Evolutionary conservation across 305 asterid species (phyloP), one percentile per base, ranked within the genome.

Genomic region (Petunia hybrid): DNA sequence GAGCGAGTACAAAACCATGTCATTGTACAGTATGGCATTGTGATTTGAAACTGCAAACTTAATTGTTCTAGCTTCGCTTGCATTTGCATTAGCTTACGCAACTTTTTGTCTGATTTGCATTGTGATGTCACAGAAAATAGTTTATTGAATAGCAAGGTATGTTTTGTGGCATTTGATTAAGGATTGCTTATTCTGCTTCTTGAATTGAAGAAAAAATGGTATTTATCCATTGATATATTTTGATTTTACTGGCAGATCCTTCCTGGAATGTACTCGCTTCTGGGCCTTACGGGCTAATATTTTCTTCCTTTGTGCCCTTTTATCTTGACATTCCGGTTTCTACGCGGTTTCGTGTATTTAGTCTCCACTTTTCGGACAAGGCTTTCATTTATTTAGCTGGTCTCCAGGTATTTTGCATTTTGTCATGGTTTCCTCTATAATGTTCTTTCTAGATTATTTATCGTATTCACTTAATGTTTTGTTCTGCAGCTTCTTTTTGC

Each of bases 311-410:
- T 81, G 91, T 97, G 65, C 99, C 99, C 67, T 97, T 95, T 88
- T 95, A 82, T 87, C 95, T 95, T 67, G 99, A 97, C 90, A 97
- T 97, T 82, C 99, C 99, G n/a, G 89, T 95, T 80, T 91, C 99
- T 57, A 95, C 98, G 31, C 91, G 93, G 85, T 95, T 95, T 84
- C 99, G 93, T 39, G 90, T 90, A 69, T 85, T 90, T 63, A 84
- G 88, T 80, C 87, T 95, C 84, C 94, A 89, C 85, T 95, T 97
- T 89, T 97, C 99, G 6, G 99, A 97, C 93, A 97, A 97, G 92
- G 85, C 97, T 42, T 95, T 97, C 76, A 92, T 97, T 75, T 97
- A 97, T 88, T 90, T 93, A 84, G 99, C 99, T 60, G 99, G 99
- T 81, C 94, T 97, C 86, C 99, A 97, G 97, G 99, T 97, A 90